Conservation (phyloP, 1,284 basidiomycete genomes). For the Athelia psychrophila region DNA sequence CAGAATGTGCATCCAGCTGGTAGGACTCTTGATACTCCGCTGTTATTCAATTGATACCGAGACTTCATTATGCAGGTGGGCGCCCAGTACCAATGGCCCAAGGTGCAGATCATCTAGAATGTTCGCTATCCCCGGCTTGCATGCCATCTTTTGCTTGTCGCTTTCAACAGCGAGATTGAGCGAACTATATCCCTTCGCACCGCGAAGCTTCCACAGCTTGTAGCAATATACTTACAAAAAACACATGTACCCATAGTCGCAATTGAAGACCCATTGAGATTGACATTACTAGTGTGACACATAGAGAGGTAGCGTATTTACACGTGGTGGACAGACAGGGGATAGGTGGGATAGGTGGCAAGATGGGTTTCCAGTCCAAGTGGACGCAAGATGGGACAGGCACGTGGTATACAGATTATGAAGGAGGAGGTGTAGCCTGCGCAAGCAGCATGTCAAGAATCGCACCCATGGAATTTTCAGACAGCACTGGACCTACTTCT, state of each 20-base stretch:
- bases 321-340: background rate
- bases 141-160: constrained; percentile 3
- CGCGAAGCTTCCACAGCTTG: constrained; percentile 3
- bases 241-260: background rate
- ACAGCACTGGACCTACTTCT: no score
- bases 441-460: constrained; percentile 17
- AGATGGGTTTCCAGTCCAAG: background rate
- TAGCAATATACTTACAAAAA: background rate
- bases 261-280: background rate
- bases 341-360: background rate
- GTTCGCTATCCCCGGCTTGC: constrained; percentile 4
- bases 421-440: constrained; percentile 56
- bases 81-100: constrained; percentile 60
- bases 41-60: background rate
- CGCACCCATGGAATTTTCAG: no score
- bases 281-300: background rate
- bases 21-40: constrained; percentile 4
- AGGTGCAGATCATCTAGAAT: constrained; percentile 47
- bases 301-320: background rate
- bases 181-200: background rate
- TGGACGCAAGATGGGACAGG: background rate
- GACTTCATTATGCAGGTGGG: constrained; percentile 38
- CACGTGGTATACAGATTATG: constrained; percentile 26
- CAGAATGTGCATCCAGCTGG: constrained; percentile 69
- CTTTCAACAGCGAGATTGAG: constrained; percentile 13